Evolutionary conservation across 2,329 filamentous ascomycete genomes (phyloP).

Genomic region (Mycosphaerella arachidis): DNA sequence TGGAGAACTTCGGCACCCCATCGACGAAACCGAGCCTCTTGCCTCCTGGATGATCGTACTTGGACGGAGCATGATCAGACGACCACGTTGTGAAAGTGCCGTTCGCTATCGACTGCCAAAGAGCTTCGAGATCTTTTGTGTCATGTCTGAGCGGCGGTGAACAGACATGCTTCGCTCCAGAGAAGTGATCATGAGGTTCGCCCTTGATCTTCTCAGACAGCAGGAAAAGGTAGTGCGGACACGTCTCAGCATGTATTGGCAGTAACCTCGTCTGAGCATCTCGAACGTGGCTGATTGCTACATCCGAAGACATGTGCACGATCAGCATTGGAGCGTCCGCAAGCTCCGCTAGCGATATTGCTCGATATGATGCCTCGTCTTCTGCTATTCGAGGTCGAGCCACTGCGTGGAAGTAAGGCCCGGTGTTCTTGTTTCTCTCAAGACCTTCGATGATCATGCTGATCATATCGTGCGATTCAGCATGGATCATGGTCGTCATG

Average conservation of each 20-base stretch:
- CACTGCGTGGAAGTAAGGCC: slow-evolving; percentile 45
- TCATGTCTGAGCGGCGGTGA: slow-evolving; percentile 33
- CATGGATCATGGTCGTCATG: slow-evolving; percentile 49
- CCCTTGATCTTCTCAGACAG: slow-evolving; percentile 31
- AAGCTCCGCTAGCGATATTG: slow-evolving; percentile 48
- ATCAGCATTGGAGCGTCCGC: slow-evolving; percentile 51
- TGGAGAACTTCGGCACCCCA: slow-evolving; percentile 35
- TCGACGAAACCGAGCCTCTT: slow-evolving; percentile 38
- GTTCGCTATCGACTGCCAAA: slow-evolving; percentile 35
- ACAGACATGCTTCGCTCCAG: slow-evolving; percentile 35
- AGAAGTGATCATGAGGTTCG: slow-evolving; percentile 33
- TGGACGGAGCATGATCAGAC: slow-evolving; percentile 38
- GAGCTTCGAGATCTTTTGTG: slow-evolving; percentile 30
- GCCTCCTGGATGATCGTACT: slow-evolving; percentile 35
- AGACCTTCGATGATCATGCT: slow-evolving; percentile 41
- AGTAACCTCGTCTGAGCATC: slow-evolving; percentile 34
- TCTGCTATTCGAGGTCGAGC: slow-evolving; percentile 45
- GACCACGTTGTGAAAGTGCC: slow-evolving; percentile 34
- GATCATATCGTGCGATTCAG: slow-evolving; percentile 47
- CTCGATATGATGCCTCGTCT: slow-evolving; percentile 49
- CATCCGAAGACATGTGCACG: slow-evolving; percentile 48
- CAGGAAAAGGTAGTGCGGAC: slow-evolving; percentile 36
- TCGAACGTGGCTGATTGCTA: slow-evolving; percentile 32
- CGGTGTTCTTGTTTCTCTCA: slow-evolving; percentile 37
- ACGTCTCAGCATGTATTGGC: slow-evolving; percentile 37